phyloP scores from a whole-genome alignment of 2,329 filamentous ascomycete species.

The Ceratocystis cacaofunesta region DNA sequence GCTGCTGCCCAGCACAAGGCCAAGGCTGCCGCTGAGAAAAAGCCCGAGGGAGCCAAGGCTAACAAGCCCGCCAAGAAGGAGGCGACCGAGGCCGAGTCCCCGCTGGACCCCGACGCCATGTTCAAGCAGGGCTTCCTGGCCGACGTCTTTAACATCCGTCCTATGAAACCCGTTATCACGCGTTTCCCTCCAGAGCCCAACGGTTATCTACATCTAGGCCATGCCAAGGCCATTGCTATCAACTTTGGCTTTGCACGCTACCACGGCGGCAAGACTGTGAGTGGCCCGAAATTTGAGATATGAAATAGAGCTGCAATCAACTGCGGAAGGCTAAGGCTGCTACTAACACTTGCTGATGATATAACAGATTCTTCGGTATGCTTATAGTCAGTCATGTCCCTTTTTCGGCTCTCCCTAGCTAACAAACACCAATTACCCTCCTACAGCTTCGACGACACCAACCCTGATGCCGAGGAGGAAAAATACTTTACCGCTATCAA shows the following conservation, averaged over 20 bases:
- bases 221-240: slow-evolving; percentile 87
- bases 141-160: slow-evolving; percentile 55
- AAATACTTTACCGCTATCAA: slow-evolving; percentile 79
- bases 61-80: slow-evolving; percentile 39
- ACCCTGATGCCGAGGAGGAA: slow-evolving; percentile 85
- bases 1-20: slow-evolving; percentile 37
- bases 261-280: slow-evolving; percentile 51
- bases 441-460: slow-evolving; percentile 78
- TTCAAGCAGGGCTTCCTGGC: slow-evolving; percentile 67
- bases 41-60: slow-evolving; percentile 22
- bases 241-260: slow-evolving; percentile 89
- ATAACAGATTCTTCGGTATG: slow-evolving; percentile 15
- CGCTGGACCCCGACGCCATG: slow-evolving; percentile 47
- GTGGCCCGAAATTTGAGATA: slow-evolving; percentile 13
- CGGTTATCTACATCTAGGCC: slow-evolving; percentile 83
- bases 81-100: slow-evolving; percentile 21
- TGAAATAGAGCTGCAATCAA: neutral
- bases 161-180: slow-evolving; percentile 47
- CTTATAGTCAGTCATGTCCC: neutral
- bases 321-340: neutral
- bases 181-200: slow-evolving; percentile 82
- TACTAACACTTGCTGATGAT: neutral
- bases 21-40: slow-evolving; percentile 22
- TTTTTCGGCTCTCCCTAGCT: neutral
- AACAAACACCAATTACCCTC: no score